Conservation (phyloP, 768 basidiomycete genomes). For the Crucibulum laeve region DNA sequence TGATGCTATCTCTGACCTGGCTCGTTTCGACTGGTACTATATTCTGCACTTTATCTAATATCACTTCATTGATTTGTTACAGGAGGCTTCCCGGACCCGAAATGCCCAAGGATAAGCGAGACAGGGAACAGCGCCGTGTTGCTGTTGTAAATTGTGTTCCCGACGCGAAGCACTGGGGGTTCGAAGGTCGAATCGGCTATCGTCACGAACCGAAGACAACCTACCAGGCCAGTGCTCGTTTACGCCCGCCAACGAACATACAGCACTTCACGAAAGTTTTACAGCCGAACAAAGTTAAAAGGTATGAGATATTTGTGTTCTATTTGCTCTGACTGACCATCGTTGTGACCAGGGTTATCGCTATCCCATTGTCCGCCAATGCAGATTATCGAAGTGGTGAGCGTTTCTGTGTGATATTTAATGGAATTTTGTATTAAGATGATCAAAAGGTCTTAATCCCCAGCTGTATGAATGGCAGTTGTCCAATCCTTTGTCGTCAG, state of each 20-base stretch:
- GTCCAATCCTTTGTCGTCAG: conserved; percentile 54
- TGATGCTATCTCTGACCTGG: conserved; percentile 74
- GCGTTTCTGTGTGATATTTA: neutral
- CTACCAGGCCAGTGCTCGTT: conserved; percentile 46
- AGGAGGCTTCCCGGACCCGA: conserved; percentile 32
- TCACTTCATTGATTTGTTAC: conserved; percentile 1
- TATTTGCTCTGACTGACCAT: neutral
- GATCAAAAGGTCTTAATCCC: conserved; percentile 32
- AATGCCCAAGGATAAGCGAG: conserved; percentile 9
- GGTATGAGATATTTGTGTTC: conserved; percentile 30
- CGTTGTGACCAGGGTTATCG: conserved; percentile 45
- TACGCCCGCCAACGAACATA: conserved; percentile 39
- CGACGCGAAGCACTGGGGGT: conserved; percentile 30
- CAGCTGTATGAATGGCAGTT: conserved; percentile 57
- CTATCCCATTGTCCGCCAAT: conserved; percentile 48
- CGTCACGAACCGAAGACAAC: conserved; percentile 28
- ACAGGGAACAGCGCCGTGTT: conserved; percentile 17
- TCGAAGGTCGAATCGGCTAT: conserved; percentile 25
- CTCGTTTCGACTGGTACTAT: conserved; percentile 67
- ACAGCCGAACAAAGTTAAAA: conserved; percentile 45
- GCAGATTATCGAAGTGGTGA: conserved; percentile 65
- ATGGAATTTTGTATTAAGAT: conserved; percentile 2
- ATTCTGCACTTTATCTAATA: neutral
- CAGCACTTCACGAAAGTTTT: conserved; percentile 68
- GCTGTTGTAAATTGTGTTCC: conserved; percentile 33